These are phyloP conservation scores for Aspergillus neoniger DNA, from an alignment of 2,329 filamentous ascomycete species.

Conservation along the genomic window DNA sequence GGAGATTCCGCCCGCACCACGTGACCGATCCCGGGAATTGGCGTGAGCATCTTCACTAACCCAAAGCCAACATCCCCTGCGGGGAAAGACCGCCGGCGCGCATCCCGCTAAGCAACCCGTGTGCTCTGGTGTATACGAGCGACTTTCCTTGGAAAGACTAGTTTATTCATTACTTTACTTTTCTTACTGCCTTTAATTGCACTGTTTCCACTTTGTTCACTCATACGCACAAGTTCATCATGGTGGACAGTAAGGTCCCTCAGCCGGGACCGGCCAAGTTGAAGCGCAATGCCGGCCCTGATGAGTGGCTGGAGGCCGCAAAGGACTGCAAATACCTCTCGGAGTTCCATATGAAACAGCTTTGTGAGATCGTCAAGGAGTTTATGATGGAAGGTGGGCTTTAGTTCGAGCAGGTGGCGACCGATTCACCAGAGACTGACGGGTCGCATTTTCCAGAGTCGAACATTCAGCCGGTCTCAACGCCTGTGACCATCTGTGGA, in stretches of 20 bases:
- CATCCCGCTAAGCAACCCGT: slow-evolving; percentile 1
- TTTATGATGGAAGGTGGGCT: slow-evolving; percentile 89
- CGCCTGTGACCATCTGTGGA: slow-evolving; percentile 94
- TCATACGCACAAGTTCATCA: slow-evolving; percentile 23
- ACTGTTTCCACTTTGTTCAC: not conserved
- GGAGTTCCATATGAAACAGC: slow-evolving; percentile 95
- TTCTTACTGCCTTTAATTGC: not conserved
- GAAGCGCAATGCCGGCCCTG: slow-evolving; percentile 77
- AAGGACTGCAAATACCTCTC: slow-evolving; percentile 97
- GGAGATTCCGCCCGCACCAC: not conserved
- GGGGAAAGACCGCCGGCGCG: slow-evolving; percentile 4
- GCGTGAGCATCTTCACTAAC: not conserved
- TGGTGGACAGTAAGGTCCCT: slow-evolving; percentile 64
- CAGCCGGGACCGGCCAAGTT: slow-evolving; percentile 89
- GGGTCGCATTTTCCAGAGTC: slow-evolving; percentile 65
- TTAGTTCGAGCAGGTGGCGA: not conserved
- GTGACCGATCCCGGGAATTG: not conserved
- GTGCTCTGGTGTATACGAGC: slow-evolving; percentile 1
- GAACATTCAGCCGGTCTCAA: slow-evolving; percentile 97
- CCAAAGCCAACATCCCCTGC: slow-evolving; percentile 7
- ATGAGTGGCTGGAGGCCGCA: slow-evolving; percentile 95
- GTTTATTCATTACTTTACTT: not conserved
- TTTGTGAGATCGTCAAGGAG: slow-evolving; percentile 98
- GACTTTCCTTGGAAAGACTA: not conserved
- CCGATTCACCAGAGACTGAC: slow-evolving; percentile 15